Conservation (phyloP, 805 yeast genomes). For the Maudiozyma turicensis region DNA sequence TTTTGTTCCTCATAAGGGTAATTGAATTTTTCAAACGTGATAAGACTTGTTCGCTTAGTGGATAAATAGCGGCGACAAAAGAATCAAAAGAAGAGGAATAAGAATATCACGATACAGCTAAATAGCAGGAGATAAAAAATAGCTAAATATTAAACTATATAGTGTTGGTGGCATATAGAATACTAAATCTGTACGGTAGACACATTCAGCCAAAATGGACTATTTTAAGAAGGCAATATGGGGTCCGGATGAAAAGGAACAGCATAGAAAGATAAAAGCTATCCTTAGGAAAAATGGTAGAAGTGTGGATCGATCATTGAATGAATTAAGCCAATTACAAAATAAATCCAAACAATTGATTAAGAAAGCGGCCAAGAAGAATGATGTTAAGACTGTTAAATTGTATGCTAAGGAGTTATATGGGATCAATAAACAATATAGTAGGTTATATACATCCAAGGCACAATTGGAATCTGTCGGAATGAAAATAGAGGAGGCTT, state of each 20-base stretch:
- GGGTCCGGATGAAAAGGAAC: conserved; percentile 96
- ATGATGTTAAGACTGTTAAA: conserved; percentile 66
- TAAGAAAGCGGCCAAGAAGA: conserved; percentile 62
- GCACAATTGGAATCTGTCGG: conserved; percentile 80
- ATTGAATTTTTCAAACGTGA: no score
- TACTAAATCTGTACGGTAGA: no score
- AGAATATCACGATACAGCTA: no score
- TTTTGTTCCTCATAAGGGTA: no score
- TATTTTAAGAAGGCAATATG: conserved; percentile 76
- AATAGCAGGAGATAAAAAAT: no score
- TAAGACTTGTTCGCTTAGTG: no score
- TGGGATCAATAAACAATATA: conserved; percentile 61
- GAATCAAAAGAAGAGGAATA: no score
- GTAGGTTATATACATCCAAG: conserved; percentile 64
- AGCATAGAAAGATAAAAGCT: conserved; percentile 63
- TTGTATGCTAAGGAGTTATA: conserved; percentile 76
- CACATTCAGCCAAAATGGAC: conserved; percentile 44
- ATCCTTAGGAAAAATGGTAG: conserved; percentile 77
- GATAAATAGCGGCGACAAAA: no score
- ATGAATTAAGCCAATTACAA: conserved; percentile 57
- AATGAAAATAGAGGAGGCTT: conserved; percentile 86
- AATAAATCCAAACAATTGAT: conserved; percentile 72
- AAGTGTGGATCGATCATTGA: conserved; percentile 56
- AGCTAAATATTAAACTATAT: no score
- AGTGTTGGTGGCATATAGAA: no score